Evolutionary conservation across 805 yeast species (phyloP).

Genomic region (Kodamaea kakaduensis): DNA sequence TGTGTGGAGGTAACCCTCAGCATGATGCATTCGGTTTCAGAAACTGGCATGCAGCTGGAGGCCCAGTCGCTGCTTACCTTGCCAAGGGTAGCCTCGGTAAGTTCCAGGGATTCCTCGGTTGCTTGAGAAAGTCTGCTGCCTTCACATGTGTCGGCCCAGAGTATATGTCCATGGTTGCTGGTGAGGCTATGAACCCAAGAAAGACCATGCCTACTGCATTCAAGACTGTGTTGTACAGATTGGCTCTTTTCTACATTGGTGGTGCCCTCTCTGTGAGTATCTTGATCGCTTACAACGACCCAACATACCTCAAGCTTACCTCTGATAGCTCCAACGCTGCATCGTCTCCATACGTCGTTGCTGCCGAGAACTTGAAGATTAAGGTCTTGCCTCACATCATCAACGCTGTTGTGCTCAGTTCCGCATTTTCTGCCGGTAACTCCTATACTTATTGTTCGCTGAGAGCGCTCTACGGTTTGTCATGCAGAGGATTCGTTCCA

Average conservation of each 20-base stretch:
- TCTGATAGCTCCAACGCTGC: slow-evolving; percentile 18
- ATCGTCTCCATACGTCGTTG: slow-evolving; percentile 79
- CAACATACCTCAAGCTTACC: slow-evolving; percentile 23
- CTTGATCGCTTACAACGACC: slow-evolving; percentile 29
- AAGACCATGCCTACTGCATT: slow-evolving; percentile 62
- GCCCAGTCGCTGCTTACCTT: slow-evolving; percentile 38
- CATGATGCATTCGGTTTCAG: slow-evolving; percentile 45
- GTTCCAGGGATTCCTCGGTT: slow-evolving; percentile 24
- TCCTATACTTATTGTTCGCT: slow-evolving; percentile 69
- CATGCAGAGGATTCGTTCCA: slow-evolving; percentile 46
- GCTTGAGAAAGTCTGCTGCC: slow-evolving; percentile 22
- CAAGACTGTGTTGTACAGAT: slow-evolving; percentile 51
- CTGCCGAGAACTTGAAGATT: slow-evolving; percentile 67
- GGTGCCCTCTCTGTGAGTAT: slow-evolving; percentile 40
- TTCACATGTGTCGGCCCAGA: slow-evolving; percentile 46
- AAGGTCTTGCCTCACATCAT: slow-evolving; percentile 70
- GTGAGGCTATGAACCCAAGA: slow-evolving; percentile 58
- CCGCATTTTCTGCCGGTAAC: slow-evolving; percentile 50
- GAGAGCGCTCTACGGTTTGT: slow-evolving; percentile 53
- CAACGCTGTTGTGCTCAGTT: slow-evolving; percentile 68
- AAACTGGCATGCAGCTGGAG: slow-evolving; percentile 40
- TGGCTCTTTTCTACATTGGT: slow-evolving; percentile 37
- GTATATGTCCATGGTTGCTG: slow-evolving; percentile 48
- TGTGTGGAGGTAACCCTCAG: slow-evolving; percentile 47
- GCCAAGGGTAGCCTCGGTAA: slow-evolving; percentile 54